These are phyloP conservation scores for Phanerochaete sordida DNA, from an alignment of 768 basidiomycete species.

Conservation along the genomic window DNA sequence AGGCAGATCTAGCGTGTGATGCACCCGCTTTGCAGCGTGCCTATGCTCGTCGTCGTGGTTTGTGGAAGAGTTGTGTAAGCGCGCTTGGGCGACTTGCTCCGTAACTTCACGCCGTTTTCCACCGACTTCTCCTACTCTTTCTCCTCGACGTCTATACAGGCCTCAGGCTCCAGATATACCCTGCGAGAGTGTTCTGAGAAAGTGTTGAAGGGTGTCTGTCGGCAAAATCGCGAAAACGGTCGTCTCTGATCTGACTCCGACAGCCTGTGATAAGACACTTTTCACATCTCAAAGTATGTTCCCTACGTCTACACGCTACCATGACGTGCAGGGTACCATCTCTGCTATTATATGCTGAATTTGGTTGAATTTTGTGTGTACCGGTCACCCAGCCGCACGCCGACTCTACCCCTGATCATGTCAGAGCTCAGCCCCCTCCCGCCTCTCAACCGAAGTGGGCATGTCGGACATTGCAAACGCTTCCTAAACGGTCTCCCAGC, in stretches of 20 bases:
- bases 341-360: background rate
- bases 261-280: background rate
- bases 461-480: constrained; percentile 62
- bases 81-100: background rate
- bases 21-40: constrained; percentile 1
- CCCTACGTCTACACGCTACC: background rate
- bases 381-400: background rate
- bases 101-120: constrained; percentile 1
- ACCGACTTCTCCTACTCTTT: background rate
- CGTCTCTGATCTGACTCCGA: background rate
- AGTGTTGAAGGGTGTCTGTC: background rate
- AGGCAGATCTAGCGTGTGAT: background rate
- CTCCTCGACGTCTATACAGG: background rate
- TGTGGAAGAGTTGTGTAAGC: background rate
- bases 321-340: background rate
- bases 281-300: background rate
- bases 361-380: background rate
- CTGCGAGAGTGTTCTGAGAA: background rate
- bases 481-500: constrained; percentile 71
- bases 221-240: background rate
- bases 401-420: background rate
- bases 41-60: constrained; percentile 8
- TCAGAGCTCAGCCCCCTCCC: constrained; percentile 11
- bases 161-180: background rate
- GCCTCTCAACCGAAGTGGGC: constrained; percentile 43